Conservation (phyloP, 2,329 filamentous ascomycete genomes). For the Nemania sp. region DNA sequence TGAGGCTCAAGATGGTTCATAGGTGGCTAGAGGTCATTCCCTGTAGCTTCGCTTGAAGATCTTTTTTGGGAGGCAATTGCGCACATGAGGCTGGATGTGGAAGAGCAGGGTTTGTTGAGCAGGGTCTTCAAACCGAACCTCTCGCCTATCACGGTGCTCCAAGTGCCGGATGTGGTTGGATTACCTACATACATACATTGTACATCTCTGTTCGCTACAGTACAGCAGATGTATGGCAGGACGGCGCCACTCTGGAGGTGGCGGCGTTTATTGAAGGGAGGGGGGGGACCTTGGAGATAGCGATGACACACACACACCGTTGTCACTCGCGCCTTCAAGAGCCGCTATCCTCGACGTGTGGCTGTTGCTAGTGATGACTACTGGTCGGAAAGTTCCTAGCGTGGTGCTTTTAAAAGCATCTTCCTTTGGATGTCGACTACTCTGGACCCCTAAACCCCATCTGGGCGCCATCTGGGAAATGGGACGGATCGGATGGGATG, state of each 20-base stretch:
- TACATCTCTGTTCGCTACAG: constrained; percentile 2
- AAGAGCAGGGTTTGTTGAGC: constrained; percentile 24
- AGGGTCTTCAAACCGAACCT: too few relatives aligned
- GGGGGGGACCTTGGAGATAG: constrained; percentile 16
- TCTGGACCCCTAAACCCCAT: constrained; percentile 12
- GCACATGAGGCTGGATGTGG: constrained; percentile 14
- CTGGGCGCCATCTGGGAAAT: constrained; percentile 25
- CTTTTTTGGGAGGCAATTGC: constrained; percentile 34
- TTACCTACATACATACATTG: too few relatives aligned
- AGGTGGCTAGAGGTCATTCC: constrained; percentile 2
- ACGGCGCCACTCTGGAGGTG: constrained; percentile 37
- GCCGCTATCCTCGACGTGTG: constrained; percentile 25
- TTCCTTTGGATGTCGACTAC: constrained; percentile 18
- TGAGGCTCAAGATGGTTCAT: constrained; percentile 34
- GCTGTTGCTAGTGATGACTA: constrained; percentile 11
- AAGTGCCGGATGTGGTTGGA: constrained; percentile 26
- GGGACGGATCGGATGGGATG: not conserved
- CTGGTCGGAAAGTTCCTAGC: constrained; percentile 29
- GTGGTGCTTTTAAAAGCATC: constrained; percentile 21
- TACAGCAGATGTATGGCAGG: constrained; percentile 17
- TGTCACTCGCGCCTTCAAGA: constrained; percentile 8
- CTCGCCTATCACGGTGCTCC: constrained; percentile 19
- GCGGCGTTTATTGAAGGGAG: constrained; percentile 13
- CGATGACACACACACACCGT: constrained; percentile 24
- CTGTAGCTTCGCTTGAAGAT: constrained; percentile 24